A percentile compares a stretch with the other conserved stretches of the same genome.
These are phyloP conservation scores for Cylindrotheca closterium DNA, from an alignment of 108 stramenopile species.

Conservation along the genomic window DNA sequence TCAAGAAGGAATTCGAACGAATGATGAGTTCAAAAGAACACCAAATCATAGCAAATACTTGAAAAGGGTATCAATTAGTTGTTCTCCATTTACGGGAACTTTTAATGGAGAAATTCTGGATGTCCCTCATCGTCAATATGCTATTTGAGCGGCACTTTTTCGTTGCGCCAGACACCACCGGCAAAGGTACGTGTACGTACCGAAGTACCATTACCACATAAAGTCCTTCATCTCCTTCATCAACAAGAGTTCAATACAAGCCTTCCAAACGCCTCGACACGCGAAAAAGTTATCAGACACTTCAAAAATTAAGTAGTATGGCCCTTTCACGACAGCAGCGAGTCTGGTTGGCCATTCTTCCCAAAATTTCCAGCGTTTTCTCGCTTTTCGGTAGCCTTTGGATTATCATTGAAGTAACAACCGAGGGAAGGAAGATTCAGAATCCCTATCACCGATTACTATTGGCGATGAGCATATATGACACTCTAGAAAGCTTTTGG, in stretches of 20 bases:
- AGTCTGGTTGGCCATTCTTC: not conserved
- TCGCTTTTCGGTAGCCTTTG: constrained; percentile 5
- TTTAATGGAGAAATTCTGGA: too few relatives aligned
- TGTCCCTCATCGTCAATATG: too few relatives aligned
- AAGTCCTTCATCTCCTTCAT: not conserved
- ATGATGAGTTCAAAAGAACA: too few relatives aligned
- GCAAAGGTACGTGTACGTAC: too few relatives aligned
- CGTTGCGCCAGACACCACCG: too few relatives aligned
- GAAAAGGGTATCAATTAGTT: too few relatives aligned
- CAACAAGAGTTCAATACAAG: not conserved
- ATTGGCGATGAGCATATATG: constrained; percentile 27
- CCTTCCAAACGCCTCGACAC: not conserved
- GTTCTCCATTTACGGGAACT: too few relatives aligned
- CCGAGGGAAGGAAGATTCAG: not conserved
- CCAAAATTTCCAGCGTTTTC: constrained; percentile 11
- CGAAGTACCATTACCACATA: not conserved
- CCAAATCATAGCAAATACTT: too few relatives aligned
- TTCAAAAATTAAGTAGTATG: not conserved
- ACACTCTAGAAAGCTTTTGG: constrained; percentile 25
- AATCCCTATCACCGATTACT: constrained; percentile 21
- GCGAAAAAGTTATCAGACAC: too few relatives aligned
- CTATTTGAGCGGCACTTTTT: too few relatives aligned
- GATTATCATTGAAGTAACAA: constrained; percentile 9
- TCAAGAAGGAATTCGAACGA: too few relatives aligned
- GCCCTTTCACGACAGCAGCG: constrained; percentile 6